Evolutionary conservation across 495 filamentous ascomycete species (phyloP).

Genomic region (Penicillium daleae): DNA sequence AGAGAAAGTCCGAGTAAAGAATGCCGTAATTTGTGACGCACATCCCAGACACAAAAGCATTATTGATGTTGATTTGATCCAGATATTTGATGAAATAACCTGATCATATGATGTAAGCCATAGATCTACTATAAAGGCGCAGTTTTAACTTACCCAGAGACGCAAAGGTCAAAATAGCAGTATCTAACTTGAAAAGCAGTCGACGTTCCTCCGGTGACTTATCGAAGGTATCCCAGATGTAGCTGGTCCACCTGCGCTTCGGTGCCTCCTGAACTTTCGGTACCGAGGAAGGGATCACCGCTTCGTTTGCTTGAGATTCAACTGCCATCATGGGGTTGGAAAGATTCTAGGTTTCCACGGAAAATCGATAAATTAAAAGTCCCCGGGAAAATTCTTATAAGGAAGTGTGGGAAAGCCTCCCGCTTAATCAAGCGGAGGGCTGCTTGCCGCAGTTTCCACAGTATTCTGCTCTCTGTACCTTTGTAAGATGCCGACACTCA

Average conservation of each 20-base stretch:
- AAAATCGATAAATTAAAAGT: neutral
- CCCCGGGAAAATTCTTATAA: neutral
- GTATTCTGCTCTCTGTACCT: neutral
- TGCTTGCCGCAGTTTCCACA: neutral
- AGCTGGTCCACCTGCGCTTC: constrained; percentile 47
- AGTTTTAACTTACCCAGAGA: constrained; percentile 43
- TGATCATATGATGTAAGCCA: constrained; percentile 8
- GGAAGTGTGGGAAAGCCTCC: neutral
- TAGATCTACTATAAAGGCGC: neutral
- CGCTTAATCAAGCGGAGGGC: neutral
- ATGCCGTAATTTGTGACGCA: constrained; percentile 17
- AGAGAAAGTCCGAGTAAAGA: neutral
- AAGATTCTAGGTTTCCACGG: neutral
- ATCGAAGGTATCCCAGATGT: constrained; percentile 64
- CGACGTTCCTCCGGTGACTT: constrained; percentile 62
- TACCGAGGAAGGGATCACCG: constrained; percentile 15
- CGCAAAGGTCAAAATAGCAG: constrained; percentile 57
- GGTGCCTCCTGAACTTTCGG: constrained; percentile 27
- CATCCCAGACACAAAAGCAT: constrained; percentile 56
- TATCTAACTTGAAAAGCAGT: constrained; percentile 63
- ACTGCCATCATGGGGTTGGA: neutral
- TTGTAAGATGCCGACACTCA: neutral
- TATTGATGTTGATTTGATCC: constrained; percentile 62
- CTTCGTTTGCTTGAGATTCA: constrained; percentile 17
- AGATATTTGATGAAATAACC: constrained; percentile 64